Conservation (phyloP, 202 grass and related monocot genomes). For the Eragrostis tef region DNA sequence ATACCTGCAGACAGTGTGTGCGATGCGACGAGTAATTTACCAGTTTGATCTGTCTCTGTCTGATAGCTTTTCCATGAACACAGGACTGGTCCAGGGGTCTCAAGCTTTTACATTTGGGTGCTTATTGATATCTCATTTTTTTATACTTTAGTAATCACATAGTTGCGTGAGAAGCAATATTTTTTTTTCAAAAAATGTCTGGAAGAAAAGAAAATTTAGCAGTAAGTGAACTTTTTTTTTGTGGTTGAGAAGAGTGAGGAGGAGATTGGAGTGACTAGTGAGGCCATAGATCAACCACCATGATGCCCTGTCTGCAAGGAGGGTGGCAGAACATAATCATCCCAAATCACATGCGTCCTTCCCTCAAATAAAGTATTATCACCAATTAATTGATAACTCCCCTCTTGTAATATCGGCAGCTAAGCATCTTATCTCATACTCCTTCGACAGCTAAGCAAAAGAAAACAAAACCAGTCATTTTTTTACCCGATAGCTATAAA, state of each 20-base stretch:
- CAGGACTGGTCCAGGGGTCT: conserved; percentile 38
- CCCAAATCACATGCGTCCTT: conserved; percentile 54
- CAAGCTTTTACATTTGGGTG: background rate
- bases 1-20: conserved; percentile 13
- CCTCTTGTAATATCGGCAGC: conserved; percentile 40
- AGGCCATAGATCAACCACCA: conserved; percentile 55
- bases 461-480: conserved; percentile 35
- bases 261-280: conserved; percentile 43
- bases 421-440: conserved; percentile 39
- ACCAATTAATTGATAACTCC: conserved; percentile 30
- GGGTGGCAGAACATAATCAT: conserved; percentile 58
- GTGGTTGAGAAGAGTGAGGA: conserved; percentile 20
- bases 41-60: conserved; percentile 49
- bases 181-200: background rate
- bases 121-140: background rate
- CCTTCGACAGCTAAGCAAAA: conserved; percentile 51
- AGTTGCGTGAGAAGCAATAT: conserved; percentile 20
- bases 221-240: conserved; percentile 15
- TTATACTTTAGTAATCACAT: background rate
- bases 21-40: conserved; percentile 33
- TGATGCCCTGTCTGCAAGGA: conserved; percentile 58
- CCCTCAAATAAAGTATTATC: conserved; percentile 37
- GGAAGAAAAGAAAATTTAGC: background rate
- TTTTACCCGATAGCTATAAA: conserved; percentile 43
- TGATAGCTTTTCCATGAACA: conserved; percentile 47